These are phyloP conservation scores for Candida ulmi DNA, from an alignment of 805 yeast species.

Conservation along the genomic window DNA sequence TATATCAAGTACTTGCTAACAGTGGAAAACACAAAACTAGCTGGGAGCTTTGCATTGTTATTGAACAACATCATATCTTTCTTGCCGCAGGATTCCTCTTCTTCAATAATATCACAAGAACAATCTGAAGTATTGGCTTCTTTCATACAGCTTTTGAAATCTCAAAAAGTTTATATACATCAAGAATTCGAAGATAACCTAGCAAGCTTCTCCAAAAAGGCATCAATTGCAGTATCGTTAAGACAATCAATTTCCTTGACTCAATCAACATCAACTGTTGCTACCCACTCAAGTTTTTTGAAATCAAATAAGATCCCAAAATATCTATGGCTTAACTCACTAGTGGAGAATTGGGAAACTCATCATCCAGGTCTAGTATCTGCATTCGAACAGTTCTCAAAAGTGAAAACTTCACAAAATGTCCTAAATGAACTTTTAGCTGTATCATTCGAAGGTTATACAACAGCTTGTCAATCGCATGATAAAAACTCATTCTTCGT, in stretches of 20 bases:
- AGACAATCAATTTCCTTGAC: conserved; percentile 9
- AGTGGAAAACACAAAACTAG: neutral
- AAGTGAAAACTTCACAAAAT: conserved; percentile 21
- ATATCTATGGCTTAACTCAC: conserved; percentile 32
- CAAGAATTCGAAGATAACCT: conserved; percentile 11
- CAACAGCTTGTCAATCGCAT: conserved; percentile 30
- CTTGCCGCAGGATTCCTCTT: conserved; percentile 6
- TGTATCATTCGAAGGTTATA: conserved; percentile 38
- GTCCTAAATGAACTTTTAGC: conserved; percentile 35
- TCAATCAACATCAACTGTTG: neutral
- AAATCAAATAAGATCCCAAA: conserved; percentile 19
- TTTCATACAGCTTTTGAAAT: conserved; percentile 5
- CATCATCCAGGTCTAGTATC: conserved; percentile 25
- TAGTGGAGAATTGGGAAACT: conserved; percentile 30
- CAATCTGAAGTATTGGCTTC: conserved; percentile 9
- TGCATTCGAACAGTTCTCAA: conserved; percentile 28
- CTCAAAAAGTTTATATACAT: conserved; percentile 4
- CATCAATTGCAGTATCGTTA: conserved; percentile 7
- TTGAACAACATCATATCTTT: conserved; percentile 9
- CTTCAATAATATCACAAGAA: conserved; percentile 4
- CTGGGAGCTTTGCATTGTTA: conserved; percentile 10
- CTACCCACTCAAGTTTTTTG: conserved; percentile 12
- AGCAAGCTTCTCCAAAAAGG: conserved; percentile 11
- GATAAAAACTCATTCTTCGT: conserved; percentile 28
- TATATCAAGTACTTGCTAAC: conserved; percentile 9